Percentiles rank a stretch among this genome's conserved stretches.
These are phyloP conservation scores for Aspergillus heteromorphus DNA, from an alignment of 495 filamentous ascomycete species.

Conservation along the genomic window DNA sequence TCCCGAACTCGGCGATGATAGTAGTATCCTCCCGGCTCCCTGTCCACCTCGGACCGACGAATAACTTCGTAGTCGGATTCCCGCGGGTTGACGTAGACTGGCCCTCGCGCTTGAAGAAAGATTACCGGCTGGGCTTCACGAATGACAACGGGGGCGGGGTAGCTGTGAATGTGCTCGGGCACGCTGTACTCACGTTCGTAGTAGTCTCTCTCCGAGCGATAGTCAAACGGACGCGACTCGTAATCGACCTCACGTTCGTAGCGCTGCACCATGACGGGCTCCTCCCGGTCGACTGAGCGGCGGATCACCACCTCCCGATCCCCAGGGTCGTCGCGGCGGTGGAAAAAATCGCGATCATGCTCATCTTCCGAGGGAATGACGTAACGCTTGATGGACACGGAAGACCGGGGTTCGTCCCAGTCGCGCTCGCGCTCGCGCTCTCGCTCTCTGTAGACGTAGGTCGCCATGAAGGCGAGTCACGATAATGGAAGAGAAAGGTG, in stretches of 20 bases:
- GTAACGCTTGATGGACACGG: conserved; percentile 46
- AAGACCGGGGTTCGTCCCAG: conserved; percentile 37
- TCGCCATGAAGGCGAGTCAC: conserved; percentile 33
- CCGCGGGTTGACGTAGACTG: conserved; percentile 58
- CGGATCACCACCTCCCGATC: conserved; percentile 48
- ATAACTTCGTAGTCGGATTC: conserved; percentile 66
- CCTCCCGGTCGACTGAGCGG: conserved; percentile 40
- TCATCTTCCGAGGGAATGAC: conserved; percentile 42
- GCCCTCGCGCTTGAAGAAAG: conserved; percentile 66
- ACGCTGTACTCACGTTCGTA: conserved; percentile 48
- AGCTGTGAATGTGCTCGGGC: conserved; percentile 51
- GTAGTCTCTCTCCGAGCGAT: conserved; percentile 50
- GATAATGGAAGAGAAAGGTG: background rate
- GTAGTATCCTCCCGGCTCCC: conserved; percentile 55
- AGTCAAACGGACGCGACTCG: conserved; percentile 31
- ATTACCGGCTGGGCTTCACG: conserved; percentile 68
- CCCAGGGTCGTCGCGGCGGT: conserved; percentile 36
- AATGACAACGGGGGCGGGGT: conserved; percentile 61
- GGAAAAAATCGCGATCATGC: conserved; percentile 35
- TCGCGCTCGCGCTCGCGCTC: conserved; percentile 43
- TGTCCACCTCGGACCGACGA: conserved; percentile 53
- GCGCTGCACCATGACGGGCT: conserved; percentile 31
- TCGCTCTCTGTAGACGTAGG: conserved; percentile 39
- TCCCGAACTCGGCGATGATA: conserved; percentile 57
- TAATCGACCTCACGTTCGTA: conserved; percentile 46